Evolutionary conservation across 164 flowering plant genomes (phyloP), one percentile per base, ranked within the genome.

Genomic region (Chimonanthus praecox): DNA sequence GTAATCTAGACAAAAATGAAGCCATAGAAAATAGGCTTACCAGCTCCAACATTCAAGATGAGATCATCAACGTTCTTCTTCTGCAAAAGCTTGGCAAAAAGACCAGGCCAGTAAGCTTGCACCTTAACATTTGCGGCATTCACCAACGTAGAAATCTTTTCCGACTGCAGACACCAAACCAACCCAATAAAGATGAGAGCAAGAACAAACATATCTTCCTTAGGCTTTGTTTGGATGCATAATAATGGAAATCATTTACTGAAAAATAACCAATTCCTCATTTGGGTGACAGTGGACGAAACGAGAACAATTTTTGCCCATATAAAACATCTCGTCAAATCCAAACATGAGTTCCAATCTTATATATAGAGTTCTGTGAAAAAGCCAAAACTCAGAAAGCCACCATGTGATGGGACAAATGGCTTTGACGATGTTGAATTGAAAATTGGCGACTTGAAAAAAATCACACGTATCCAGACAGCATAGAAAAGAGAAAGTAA

Each of bases 21-120:
- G 54, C 9, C 45, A 67, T 9, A 6, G 70, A 47, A 6, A 4
- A 3, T 4, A 58, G 71, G 33, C 33, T 7, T 7, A 76, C 78
- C 78, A 33, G 78, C 54, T 48, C 78, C 78, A 7, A 47, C 78
- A 47, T 71, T 76, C 58, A 60, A 10, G 60, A 76, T 71, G 51
- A 76, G 74, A 20, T 71, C 71, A 6, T 71, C 78, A 44, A 71
- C 67, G n/a, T 51, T 71, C 74, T 54, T 54, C 67, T 71, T 76
- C 74, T 76, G 54, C 51, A 71, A 6, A 11, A 76, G 58, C 74
- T 76, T 76, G 16, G 74, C 71, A 18, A 76, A 76, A 66, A 76
- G 73, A 6, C 74, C 70, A 2, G 74, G 74, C 78, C 78, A 76
- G 78, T 54, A 76, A 47, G 74, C 49, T 43, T 76, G 74, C 18